phyloP scores from a whole-genome alignment of 345 rosid species.

The Pelargonium nanum region DNA sequence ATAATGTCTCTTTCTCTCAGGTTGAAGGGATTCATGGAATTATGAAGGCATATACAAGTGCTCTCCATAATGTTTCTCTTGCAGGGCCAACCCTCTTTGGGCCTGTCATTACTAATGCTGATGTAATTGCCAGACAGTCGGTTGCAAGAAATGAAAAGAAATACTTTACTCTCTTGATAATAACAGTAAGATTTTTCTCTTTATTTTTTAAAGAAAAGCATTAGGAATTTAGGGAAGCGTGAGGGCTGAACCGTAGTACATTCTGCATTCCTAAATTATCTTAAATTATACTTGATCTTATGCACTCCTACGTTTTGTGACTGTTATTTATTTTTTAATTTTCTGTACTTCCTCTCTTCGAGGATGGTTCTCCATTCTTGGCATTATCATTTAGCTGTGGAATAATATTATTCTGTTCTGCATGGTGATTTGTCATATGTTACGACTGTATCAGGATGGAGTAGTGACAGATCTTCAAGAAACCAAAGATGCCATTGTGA shows the following conservation, averaged over 20 bases:
- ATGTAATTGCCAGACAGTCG: conserved; percentile 56
- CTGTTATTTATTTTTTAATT: too few species aligned
- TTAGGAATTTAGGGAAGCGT: neutral
- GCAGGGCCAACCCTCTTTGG: conserved; percentile 98
- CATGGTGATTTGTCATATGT: neutral
- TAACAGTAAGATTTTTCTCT: conserved; percentile 49
- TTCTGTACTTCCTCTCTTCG: too few species aligned
- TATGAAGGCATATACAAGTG: conserved; percentile 66
- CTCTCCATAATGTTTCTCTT: conserved; percentile 71
- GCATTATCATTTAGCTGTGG: neutral
- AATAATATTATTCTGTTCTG: neutral
- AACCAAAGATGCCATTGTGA: conserved; percentile 81
- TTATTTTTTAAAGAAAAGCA: neutral
- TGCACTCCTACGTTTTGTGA: too few species aligned
- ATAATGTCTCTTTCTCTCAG: conserved; percentile 19
- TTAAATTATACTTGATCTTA: too few species aligned
- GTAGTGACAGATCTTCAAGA: conserved; percentile 95
- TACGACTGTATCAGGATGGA: conserved; percentile 52
- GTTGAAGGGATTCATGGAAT: conserved; percentile 81
- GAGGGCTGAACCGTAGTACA: neutral
- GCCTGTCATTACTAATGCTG: conserved; percentile 68
- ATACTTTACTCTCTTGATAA: conserved; percentile 73
- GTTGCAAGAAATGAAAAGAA: conserved; percentile 42
- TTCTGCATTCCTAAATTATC: too few species aligned
- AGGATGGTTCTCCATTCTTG: too few species aligned